Evolutionary conservation across 257 asterid genomes (phyloP), one percentile per base, ranked within the genome.

Genomic region (Henckelia pumila): DNA sequence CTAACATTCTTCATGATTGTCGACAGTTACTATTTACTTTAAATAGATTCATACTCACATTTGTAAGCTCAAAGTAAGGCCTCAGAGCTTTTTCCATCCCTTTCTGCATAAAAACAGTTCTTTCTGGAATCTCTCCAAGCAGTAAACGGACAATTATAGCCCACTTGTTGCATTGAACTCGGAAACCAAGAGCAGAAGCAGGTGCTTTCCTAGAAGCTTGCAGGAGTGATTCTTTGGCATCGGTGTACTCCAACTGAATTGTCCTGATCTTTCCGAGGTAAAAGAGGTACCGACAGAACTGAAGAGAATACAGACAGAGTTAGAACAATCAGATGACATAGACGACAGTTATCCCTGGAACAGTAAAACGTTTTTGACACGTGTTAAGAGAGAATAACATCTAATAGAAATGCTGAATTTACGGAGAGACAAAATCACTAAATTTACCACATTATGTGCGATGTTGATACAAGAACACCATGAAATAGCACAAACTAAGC

Each of bases 101-200:
- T 74, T 83, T 87, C 84, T 89, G 96, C 92, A 88, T 80, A 69
- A 87, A 89, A 64, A 85, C 80, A 56, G 89, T 87, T 77, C 95
- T 83, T 76, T 89, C 90, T n/a, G 95, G 96, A 69, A 89, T 89
- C 83, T 89, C 96, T 49, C 96, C 96, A 8, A 87, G 95, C 69
- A 89, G 73, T 68, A 89, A 71, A 64, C 89, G 88, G 29, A 87
- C 95, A 22, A 89, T 81, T 37, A 85, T 83, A 63, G 90, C 90
- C 96, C 95, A 89, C 73, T 87, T 89, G 81, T 75, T 87, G 90
- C 92, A 89, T 68, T 69, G 84, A 64, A 85, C 83, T 72, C 83
- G 80, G 79, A 89, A 89, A 61, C 96, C 92, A 73, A 89, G 86
- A 69, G 95, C 95, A 66, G 85, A 80, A 59, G 74, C 64, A 60